Evolutionary conservation across 306 rosid species (phyloP), one percentile per base, ranked within the genome.

Genomic region (Rubus parviflorus): DNA sequence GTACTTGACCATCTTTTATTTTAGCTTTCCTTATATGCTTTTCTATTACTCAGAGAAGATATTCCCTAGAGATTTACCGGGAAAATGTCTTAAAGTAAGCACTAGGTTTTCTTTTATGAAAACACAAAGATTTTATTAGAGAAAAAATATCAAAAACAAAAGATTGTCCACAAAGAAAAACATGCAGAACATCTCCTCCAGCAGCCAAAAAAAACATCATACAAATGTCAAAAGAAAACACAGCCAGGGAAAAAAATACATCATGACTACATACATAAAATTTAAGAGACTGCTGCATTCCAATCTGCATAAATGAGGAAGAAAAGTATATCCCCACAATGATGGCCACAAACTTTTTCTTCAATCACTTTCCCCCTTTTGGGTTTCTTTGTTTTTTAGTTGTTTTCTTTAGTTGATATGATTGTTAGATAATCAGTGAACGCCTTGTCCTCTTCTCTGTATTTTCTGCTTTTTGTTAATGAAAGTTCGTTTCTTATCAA

Each of bases 1-100:
- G 48, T 25, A 77, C 54, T 7, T 52, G 6, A 79, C 45, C 69
- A 48, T 45, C 25, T 65, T 40, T 43, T 49, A 45, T 49, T 8
- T 63, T 14, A 42, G 68, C 25, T 49, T 75, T 75, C 51, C 67
- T 74, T 77, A 19, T 23, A 57, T 16, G 7, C 58, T 57, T 22
- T 15, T 23, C 16, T 15, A 43, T 16, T 58, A 57, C 10, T 13
- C 12, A 22, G 40, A 53, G 35, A 23, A 54, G 52, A 40, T 51
- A 35, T 69, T 41, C 35, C 17, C 35, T 30, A 30, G 35, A 30
- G 35, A 54, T 56, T 73, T 12, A 14, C n/a, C 38, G 8, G 20
- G 20, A 57, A 15, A 57, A 12, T 16, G 37, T 41, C 42, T 41
- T 10, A 49, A 51, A 49, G 30, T 30, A 30, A 8, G 11, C 35